Percentiles rank a stretch among this genome's conserved stretches.
Conservation (phyloP, 768 basidiomycete genomes). For the Mycena floridula region DNA sequence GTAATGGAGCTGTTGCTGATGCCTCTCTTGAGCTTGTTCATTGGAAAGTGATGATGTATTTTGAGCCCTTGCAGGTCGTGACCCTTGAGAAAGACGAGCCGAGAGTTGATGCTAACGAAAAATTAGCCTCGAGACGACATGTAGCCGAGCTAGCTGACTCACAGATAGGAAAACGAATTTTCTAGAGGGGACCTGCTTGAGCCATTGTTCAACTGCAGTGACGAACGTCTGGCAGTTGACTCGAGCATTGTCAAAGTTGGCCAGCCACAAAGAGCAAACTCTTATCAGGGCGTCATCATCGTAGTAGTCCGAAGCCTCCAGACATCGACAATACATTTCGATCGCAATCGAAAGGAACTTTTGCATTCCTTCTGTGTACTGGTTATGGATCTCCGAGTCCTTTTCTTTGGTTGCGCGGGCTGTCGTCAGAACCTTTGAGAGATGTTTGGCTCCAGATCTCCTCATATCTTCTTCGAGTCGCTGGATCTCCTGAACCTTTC, state of each 20-base stretch:
- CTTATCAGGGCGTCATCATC: slow-evolving; percentile 78
- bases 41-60: no score
- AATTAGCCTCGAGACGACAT: not conserved
- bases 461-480: slow-evolving; percentile 27
- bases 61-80: no score
- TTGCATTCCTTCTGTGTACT: slow-evolving; percentile 38
- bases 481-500: slow-evolving; percentile 67
- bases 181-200: slow-evolving; percentile 66
- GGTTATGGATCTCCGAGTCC: slow-evolving; percentile 41
- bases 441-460: not conserved
- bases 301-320: slow-evolving; percentile 61
- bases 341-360: slow-evolving; percentile 71
- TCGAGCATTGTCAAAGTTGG: slow-evolving; percentile 60
- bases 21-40: slow-evolving; percentile 18
- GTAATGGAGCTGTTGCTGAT: slow-evolving; percentile 58
- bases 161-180: slow-evolving; percentile 87
- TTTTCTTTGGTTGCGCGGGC: slow-evolving; percentile 32
- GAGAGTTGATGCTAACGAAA: slow-evolving; percentile 71
- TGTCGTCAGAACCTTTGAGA: slow-evolving; percentile 3
- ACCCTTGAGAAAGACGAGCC: slow-evolving; percentile 77
- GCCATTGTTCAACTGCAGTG: slow-evolving; percentile 34
- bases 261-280: slow-evolving; percentile 88
- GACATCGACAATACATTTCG: slow-evolving; percentile 78
- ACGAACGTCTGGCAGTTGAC: not conserved
- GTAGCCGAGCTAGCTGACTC: slow-evolving; percentile 10